Base-by-base conservation (phyloP, 352 stramenopile genomes). In the Peronospora destructor region DNA sequence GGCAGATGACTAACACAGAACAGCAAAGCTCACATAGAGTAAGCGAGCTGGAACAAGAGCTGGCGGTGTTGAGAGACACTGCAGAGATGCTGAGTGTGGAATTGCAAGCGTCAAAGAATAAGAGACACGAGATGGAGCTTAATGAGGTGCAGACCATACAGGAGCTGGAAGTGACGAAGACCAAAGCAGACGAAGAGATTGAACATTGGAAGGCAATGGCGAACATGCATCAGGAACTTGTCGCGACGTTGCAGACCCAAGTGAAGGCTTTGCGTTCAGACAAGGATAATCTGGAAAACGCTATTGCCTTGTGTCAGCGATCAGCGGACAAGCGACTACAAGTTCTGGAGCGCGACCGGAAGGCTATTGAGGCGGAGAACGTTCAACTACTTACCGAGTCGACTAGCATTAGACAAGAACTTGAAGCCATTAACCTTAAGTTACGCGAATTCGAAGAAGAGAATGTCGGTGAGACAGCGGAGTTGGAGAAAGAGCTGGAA, bases 341-440 rank as follows among this genome's bases (percentile, higher is more conserved):
- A 46, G 26, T 16, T 13, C 17, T 66, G 4, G 52, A 61, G 7
- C 37, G 37, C 12, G 52, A 50, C 26, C 42, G 52, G 11, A 29
- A 61, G 28, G 36, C 23, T 2, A 42, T 54, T 42, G 46, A 66
- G 13, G 33, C 10, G 9, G 53, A 66, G 11, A 66, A 62, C 34
- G 1, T 1, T 11, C 38, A n/a, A 0, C 58, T 66, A 39, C 53
- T 53, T 42, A 19, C 11, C 21, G 47, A 55, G 19, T 47, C 54
- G 14, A n/a, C 30, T 40, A 44, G 33, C 7, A 12, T 66, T 0
- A 30, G 40, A 11, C 35, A 51, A n/a, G 9, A 35, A 19, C n/a
- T 58, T 21, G 36, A 47, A 37, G n/a, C 4, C 6, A 19, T 66
- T 34, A 17, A 35, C 6, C 7, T 38, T 1, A 50, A 61, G n/a